Base-by-base conservation (phyloP, 2,329 filamentous ascomycete genomes). In the Pseudonectria buxi region DNA sequence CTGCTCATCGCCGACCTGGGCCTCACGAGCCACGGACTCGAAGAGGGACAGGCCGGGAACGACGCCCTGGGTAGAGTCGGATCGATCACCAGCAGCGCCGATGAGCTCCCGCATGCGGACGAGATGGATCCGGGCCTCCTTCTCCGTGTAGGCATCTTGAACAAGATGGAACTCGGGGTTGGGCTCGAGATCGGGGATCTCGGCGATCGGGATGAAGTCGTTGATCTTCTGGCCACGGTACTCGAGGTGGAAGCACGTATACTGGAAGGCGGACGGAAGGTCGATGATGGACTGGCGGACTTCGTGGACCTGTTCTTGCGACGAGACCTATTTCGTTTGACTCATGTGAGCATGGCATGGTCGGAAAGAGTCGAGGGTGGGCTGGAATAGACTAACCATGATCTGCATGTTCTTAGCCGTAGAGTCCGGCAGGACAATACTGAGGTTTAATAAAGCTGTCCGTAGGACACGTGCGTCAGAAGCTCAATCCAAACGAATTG, bases 191-290 rank as follows among this genome's bases (percentile, higher is more conserved):
- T 78, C 87, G 31, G 83, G 74, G 36, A 98, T 84, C 58, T 98
- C 90, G 36, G 86, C 88, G 43, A 98, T 76, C 59, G 94, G 83
- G 40, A 94, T 76, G 54, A 92, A 96, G 64, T 98, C 92, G 62
- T 96, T 96, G 72, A 98, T 83, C 47, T 85, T 83, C 63, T 85
- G 71, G 49, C 87, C 86, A 40, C 86, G 81, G 67, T 89, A 81
- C 67, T 96, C 89, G 53, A 98, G 80, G 66, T 98, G 92, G 70
- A 98, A 98, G 72, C 92, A 98, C 35, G 92, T 94, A 69, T 95
- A 95, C 64, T 94, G 88, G 67, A 95, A 92, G 33, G 90, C 94
- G 41, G 83, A 75, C 5, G 92, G 92, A 32, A 88, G 75, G 64
- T 98, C 92, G 65, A 95, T 88, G 59, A 98, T 85, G 44, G 89